These are phyloP conservation scores for Solanum hybrid DNA, from an alignment of 305 asterid genomes.

Conservation along the genomic window DNA sequence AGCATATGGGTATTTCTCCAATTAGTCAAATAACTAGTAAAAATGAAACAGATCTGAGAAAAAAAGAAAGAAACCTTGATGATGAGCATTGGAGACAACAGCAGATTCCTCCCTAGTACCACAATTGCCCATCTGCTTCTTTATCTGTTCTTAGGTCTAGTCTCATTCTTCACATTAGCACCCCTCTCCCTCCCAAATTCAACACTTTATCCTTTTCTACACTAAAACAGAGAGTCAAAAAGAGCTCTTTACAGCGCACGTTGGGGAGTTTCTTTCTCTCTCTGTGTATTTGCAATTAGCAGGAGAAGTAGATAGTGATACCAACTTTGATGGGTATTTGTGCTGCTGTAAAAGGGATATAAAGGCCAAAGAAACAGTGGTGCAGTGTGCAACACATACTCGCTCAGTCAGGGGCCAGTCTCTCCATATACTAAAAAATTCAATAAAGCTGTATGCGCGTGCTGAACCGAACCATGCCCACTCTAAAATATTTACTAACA, in stretches of 20 bases:
- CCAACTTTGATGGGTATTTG: not conserved
- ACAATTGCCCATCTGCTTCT: slow-evolving; percentile 71
- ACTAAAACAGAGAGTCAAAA: not conserved
- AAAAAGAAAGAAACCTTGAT: slow-evolving; percentile 37
- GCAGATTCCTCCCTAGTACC: slow-evolving; percentile 96
- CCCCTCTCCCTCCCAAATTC: not conserved
- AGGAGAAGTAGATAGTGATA: not conserved
- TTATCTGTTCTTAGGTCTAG: not conserved
- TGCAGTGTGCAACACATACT: slow-evolving; percentile 2
- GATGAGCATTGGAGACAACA: slow-evolving; percentile 82
- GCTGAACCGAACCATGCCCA: not conserved
- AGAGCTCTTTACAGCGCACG: not conserved
- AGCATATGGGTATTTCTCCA: not conserved
- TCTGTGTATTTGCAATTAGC: not conserved
- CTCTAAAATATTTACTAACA: not conserved
- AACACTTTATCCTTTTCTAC: not conserved
- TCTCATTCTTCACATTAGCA: slow-evolving; percentile 19
- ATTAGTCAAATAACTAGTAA: not conserved
- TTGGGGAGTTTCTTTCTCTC: not conserved
- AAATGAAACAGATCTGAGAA: slow-evolving; percentile 23
- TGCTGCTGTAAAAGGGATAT: not conserved
- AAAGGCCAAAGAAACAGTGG: not conserved
- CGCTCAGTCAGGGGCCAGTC: not conserved
- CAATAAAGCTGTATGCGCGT: not conserved
- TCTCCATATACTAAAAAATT: not conserved